Evolutionary conservation across 2,329 filamentous ascomycete genomes (phyloP), one percentile per base, ranked within the genome.

Genomic region (Alternaria rosae): DNA sequence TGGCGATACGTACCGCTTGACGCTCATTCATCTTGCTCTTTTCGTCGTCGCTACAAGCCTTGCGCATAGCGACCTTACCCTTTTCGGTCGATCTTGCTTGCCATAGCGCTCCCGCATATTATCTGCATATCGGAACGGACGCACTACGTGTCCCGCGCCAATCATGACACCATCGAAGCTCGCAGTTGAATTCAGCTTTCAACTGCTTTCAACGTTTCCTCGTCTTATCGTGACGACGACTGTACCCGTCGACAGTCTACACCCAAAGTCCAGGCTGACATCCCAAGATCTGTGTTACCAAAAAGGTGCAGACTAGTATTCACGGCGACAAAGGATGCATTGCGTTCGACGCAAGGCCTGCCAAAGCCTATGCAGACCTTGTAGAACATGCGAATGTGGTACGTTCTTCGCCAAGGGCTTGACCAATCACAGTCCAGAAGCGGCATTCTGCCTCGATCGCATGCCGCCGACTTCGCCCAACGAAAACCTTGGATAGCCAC

Each of bases 381-480:
- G 72, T 72, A 72, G 70, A 65, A 74, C 68, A 55, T 70, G 58
- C 54, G 55, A 67, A 59, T 59, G 63, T 71, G 64, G 63, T 67
- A 70, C 68, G 57, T 54, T 54, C 58, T 64, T 64, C 65, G 62
- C 60, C 35, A 51, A 60, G 54, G 57, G 32, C 42, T 23, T 43
- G 55, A 43, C 73, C 71, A 76, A 76, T 76, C 60, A 74, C 43
- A 66, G 43, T 25, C 32, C 66, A 65, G 65, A 72, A 70, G 57
- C 48, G 58, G 59, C 60, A 65, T 68, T 48, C 64, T 56, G 61
- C 60, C 65, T 61, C 47, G 50, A 47, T 35, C 25, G 47, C 59
- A 76, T 74, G 71, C 72, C 72, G 72, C 73, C 69, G 57, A 70
- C 65, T 65, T 68, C 64, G 65, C 67, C 64, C 71, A 70, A 73